Evolutionary conservation across 2,329 filamentous ascomycete genomes (phyloP).

Genomic region (Fonsecaea pedrosoi): DNA sequence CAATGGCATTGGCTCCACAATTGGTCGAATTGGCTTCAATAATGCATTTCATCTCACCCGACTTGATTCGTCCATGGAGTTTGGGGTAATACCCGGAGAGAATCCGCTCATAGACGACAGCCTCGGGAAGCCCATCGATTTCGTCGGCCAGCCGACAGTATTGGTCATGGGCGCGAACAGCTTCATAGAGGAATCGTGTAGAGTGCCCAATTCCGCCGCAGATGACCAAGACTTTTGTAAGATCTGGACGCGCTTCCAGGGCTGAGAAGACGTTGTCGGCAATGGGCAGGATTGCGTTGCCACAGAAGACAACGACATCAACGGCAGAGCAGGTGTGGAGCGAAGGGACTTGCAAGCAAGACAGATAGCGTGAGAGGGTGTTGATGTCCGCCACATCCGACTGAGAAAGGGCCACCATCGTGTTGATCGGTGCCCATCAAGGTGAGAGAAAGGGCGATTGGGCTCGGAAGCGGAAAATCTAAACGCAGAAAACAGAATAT

Average conservation of each 20-base stretch:
- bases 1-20: conserved; percentile 53
- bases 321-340: conserved; percentile 39
- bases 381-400: conserved; percentile 42
- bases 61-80: conserved; percentile 35
- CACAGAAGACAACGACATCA: conserved; percentile 51
- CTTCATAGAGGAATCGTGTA: conserved; percentile 52
- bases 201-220: conserved; percentile 57
- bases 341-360: conserved; percentile 40
- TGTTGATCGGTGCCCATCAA: too few relatives aligned
- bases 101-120: conserved; percentile 49
- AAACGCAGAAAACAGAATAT: too few relatives aligned
- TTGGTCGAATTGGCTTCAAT: conserved; percentile 56
- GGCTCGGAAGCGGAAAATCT: not conserved
- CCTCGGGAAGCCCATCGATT: conserved; percentile 49
- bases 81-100: conserved; percentile 41
- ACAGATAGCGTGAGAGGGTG: conserved; percentile 43
- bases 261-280: conserved; percentile 47
- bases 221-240: conserved; percentile 49
- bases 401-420: conserved; percentile 12
- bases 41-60: conserved; percentile 44
- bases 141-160: conserved; percentile 41
- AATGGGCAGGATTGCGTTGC: conserved; percentile 48
- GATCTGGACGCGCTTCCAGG: conserved; percentile 42
- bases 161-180: conserved; percentile 45
- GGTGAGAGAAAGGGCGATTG: not conserved